Conservation (phyloP, 108 stramenopile genomes). For the Nitzschia palea region DNA sequence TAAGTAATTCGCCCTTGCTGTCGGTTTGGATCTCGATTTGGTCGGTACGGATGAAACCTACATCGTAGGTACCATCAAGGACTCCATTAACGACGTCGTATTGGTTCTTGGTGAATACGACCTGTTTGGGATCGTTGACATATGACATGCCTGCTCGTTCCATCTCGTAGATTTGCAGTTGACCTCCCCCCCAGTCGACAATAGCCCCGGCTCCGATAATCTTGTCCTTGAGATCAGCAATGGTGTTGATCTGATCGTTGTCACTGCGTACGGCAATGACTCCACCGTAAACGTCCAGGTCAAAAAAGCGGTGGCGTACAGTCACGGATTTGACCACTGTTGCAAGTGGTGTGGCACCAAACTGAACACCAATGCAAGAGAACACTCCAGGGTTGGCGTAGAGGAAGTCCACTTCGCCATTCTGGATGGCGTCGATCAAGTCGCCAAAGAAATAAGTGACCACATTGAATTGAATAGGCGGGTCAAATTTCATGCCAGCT, state of each 20-base stretch:
- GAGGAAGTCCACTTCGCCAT: constrained; percentile 9
- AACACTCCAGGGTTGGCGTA: constrained; percentile 14
- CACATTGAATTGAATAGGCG: background rate
- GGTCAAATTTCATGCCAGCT: constrained; percentile 11
- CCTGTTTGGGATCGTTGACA: no score
- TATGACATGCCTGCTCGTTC: no score
- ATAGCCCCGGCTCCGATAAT: no score
- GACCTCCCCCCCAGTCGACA: no score
- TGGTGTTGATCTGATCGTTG: no score
- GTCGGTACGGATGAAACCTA: constrained; percentile 33
- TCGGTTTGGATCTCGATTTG: constrained; percentile 28
- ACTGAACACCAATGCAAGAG: constrained; percentile 5
- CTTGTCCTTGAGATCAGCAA: no score
- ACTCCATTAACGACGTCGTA: constrained; percentile 26
- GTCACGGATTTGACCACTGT: background rate
- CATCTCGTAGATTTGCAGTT: no score
- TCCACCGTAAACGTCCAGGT: background rate
- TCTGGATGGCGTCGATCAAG: constrained; percentile 5
- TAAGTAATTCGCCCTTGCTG: constrained; percentile 7
- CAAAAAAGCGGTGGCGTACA: background rate
- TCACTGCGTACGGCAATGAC: no score
- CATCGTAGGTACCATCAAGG: constrained; percentile 24
- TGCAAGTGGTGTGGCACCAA: constrained; percentile 2
- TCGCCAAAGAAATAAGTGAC: background rate
- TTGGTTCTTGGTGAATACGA: constrained; percentile 16